These are phyloP conservation scores for Mrakia gelida DNA, from an alignment of 768 basidiomycete genomes.

Conservation along the genomic window DNA sequence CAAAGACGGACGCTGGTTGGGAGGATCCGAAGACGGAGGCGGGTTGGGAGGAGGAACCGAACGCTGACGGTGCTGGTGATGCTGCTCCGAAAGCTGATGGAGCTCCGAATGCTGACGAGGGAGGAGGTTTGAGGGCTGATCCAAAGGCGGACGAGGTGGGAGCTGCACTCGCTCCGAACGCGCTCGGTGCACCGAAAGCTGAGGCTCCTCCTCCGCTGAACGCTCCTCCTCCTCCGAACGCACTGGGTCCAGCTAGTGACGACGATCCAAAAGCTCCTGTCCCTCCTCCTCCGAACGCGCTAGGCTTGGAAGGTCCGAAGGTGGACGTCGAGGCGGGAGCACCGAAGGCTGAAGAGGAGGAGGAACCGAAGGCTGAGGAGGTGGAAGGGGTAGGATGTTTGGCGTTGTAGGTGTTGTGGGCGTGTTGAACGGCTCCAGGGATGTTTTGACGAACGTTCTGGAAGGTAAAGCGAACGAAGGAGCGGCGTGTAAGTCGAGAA, in stretches of 20 bases:
- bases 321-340: slow-evolving; percentile 9
- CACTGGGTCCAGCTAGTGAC: not conserved
- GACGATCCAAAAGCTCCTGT: not conserved
- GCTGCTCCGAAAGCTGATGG: slow-evolving; percentile 17
- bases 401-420: slow-evolving; percentile 13
- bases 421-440: slow-evolving; percentile 23
- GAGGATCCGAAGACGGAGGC: slow-evolving; percentile 12
- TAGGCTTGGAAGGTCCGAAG: slow-evolving; percentile 1
- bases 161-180: slow-evolving; percentile 14
- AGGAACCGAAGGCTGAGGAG: slow-evolving; percentile 26
- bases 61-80: not conserved
- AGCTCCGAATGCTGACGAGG: slow-evolving; percentile 25
- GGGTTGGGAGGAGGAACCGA: not conserved
- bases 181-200: slow-evolving; percentile 9
- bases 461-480: not conserved
- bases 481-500: too few relatives aligned
- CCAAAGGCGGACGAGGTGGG: not conserved
- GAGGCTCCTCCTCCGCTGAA: not conserved
- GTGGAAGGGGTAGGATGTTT: not conserved
- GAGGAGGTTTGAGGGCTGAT: not conserved
- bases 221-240: slow-evolving; percentile 5
- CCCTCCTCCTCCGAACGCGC: slow-evolving; percentile 21
- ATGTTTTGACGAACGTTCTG: slow-evolving; percentile 12
- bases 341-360: slow-evolving; percentile 26
- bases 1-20: not conserved